Evolutionary conservation across 1,284 basidiomycete genomes (phyloP).

Genomic region (Trichosporon ovoides): DNA sequence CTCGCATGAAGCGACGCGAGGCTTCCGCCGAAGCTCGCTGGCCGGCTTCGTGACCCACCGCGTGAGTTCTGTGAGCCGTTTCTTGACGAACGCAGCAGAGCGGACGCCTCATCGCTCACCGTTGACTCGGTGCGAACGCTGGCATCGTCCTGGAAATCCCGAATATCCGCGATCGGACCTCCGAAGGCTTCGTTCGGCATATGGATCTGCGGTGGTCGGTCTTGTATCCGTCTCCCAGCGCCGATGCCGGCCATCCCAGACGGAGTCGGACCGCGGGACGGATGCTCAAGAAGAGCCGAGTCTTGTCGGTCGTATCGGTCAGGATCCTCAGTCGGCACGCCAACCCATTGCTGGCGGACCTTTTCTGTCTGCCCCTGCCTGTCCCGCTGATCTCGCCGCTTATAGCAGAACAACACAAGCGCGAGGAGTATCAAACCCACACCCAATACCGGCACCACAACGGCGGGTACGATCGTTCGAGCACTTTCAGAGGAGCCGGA

Average conservation of each 20-base stretch:
- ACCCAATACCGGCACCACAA: constrained; percentile 6
- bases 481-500: background rate
- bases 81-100: background rate
- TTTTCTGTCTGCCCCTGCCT: background rate
- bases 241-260: background rate
- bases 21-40: background rate
- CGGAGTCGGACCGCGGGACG: background rate
- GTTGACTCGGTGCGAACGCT: background rate
- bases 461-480: constrained; percentile 9
- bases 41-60: background rate
- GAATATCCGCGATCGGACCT: background rate
- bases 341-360: background rate
- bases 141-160: background rate
- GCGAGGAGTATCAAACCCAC: background rate
- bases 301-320: background rate
- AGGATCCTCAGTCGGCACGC: constrained; percentile 7
- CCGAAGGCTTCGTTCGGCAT: background rate
- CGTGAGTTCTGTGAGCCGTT: background rate
- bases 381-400: background rate
- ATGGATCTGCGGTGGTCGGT: background rate
- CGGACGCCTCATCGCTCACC: constrained; percentile 1
- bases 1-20: background rate
- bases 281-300: background rate
- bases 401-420: background rate
- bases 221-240: background rate